A percentile compares a stretch with the other conserved stretches of the same genome.
Conservation (phyloP, 2,329 filamentous ascomycete genomes). For the Apiospora sp. region DNA sequence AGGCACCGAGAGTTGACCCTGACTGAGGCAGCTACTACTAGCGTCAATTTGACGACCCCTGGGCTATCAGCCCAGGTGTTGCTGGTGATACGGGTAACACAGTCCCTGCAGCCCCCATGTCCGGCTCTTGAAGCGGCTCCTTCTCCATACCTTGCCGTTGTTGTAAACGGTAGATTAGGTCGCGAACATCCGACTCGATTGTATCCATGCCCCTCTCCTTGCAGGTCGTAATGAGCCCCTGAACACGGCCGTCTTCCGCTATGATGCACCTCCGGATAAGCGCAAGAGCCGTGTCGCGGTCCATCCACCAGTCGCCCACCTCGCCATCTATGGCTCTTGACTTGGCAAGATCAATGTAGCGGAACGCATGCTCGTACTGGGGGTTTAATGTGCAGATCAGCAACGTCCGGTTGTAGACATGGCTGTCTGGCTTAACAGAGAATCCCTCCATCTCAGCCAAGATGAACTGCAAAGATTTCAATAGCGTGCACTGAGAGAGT, state of each 20-base stretch:
- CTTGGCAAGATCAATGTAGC: slow-evolving; percentile 41
- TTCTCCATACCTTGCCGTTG: neutral
- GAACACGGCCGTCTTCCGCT: slow-evolving; percentile 44
- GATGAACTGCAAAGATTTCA: slow-evolving; percentile 44
- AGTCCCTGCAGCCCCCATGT: neutral
- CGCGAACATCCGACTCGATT: slow-evolving; percentile 38
- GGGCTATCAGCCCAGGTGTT: neutral
- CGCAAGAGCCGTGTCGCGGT: slow-evolving; percentile 40
- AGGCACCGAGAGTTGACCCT: neutral
- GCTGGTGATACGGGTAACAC: neutral
- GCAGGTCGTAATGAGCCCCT: slow-evolving; percentile 43
- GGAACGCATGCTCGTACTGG: slow-evolving; percentile 45
- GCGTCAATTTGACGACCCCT: neutral
- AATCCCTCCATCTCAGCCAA: slow-evolving; percentile 48
- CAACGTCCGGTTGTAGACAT: slow-evolving; percentile 44
- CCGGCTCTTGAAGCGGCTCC: neutral
- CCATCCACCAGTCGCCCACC: slow-evolving; percentile 42
- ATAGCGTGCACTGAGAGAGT: slow-evolving; percentile 38
- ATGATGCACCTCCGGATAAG: slow-evolving; percentile 45
- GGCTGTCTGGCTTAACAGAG: slow-evolving; percentile 39
- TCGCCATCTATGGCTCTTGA: slow-evolving; percentile 28
- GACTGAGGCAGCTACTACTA: too few relatives aligned
- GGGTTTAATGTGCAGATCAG: slow-evolving; percentile 43
- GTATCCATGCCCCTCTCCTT: slow-evolving; percentile 36
- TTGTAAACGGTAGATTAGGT: slow-evolving; percentile 30